phyloP scores from a whole-genome alignment of 129 eudicot genomes.

The Logfia minima region DNA sequence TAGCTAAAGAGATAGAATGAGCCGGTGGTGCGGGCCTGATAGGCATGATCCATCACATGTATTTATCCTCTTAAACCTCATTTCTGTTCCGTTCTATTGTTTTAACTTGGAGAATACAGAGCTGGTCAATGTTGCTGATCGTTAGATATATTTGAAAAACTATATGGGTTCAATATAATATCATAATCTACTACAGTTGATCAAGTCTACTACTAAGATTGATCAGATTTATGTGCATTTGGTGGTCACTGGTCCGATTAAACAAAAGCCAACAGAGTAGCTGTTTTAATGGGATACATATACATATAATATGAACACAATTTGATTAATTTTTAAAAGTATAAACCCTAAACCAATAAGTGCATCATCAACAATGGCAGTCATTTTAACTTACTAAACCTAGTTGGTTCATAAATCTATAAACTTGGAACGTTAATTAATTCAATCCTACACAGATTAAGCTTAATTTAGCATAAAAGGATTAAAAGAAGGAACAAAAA shows the following conservation, averaged over 20 bases:
- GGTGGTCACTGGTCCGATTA: background rate
- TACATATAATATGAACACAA: background rate
- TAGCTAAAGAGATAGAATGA: background rate
- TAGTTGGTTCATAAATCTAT: background rate
- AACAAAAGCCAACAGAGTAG: background rate
- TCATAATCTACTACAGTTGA: background rate
- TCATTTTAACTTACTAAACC: background rate
- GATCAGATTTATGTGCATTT: background rate
- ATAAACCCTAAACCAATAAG: background rate
- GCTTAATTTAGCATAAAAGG: background rate
- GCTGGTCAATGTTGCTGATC: background rate
- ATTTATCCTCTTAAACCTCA: background rate
- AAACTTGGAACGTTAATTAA: background rate
- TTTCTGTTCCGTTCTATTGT: background rate
- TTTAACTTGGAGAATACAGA: background rate
- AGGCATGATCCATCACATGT: background rate
- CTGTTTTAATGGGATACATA: background rate
- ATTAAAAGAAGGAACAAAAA: conserved; percentile 15
- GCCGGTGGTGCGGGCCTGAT: too few species aligned
- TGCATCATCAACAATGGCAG: background rate
- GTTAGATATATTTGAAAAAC: background rate
- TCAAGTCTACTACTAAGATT: background rate
- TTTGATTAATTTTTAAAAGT: background rate
- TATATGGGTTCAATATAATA: background rate
- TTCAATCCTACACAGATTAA: background rate